A percentile compares a stretch with the other conserved stretches of the same genome.
phyloP scores from a whole-genome alignment of 345 rosid genomes.

The Salix suchowensis region DNA sequence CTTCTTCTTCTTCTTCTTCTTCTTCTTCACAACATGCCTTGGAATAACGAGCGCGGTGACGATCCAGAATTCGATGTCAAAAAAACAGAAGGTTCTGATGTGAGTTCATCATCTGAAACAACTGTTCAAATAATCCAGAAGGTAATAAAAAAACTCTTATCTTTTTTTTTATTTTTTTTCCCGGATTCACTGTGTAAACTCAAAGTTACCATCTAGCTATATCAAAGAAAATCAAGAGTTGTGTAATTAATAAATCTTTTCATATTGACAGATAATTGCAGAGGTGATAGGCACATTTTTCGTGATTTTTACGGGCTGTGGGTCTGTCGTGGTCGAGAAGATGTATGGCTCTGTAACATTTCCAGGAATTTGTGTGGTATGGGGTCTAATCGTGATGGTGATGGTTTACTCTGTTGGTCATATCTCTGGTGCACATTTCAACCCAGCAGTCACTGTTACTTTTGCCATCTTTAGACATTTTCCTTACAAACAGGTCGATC shows the following conservation, averaged over 20 bases:
- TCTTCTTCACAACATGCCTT: background rate
- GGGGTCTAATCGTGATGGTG: conserved; percentile 27
- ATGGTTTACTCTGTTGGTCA: conserved; percentile 24
- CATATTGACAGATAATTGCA: conserved; percentile 9
- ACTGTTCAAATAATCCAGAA: conserved; percentile 9
- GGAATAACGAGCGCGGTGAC: background rate
- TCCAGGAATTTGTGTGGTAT: conserved; percentile 23
- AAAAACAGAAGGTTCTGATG: background rate
- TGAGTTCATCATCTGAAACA: background rate
- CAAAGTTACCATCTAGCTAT: background rate
- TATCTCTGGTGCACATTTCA: conserved; percentile 34
- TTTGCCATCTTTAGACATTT: conserved; percentile 17
- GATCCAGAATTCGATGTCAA: too few relatives aligned
- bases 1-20: background rate
- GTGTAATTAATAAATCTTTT: background rate
- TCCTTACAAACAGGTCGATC: conserved; percentile 11
- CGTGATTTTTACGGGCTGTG: conserved; percentile 21
- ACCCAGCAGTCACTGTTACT: conserved; percentile 25
- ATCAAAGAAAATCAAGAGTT: background rate
- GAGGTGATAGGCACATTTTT: conserved; percentile 25
- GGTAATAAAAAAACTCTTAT: background rate
- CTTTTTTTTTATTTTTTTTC: too few relatives aligned
- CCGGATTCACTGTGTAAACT: background rate
- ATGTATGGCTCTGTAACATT: conserved; percentile 14
- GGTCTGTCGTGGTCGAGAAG: conserved; percentile 16